Evolutionary conservation across 169 alveolate genomes (phyloP).

Genomic region (Cryptosporidium bovis): DNA sequence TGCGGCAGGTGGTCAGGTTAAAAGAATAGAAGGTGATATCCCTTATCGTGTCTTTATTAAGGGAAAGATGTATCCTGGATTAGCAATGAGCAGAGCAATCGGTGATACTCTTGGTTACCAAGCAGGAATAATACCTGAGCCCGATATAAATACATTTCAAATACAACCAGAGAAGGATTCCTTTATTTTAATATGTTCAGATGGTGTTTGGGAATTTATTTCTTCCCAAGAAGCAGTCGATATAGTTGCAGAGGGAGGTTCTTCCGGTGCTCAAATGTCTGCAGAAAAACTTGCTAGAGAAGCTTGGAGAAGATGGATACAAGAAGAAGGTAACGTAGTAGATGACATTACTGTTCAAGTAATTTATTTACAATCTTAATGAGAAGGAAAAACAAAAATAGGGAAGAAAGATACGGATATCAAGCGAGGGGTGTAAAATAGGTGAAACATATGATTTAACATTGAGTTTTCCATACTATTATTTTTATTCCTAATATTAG

Average conservation of each 20-base stretch:
- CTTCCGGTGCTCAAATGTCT: conserved; percentile 78
- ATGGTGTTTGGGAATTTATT: conserved; percentile 90
- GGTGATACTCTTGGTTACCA: conserved; percentile 90
- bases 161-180: conserved; percentile 79
- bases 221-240: conserved; percentile 85
- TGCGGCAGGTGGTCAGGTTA: conserved; percentile 88
- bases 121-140: conserved; percentile 89
- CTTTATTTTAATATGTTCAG: conserved; percentile 84
- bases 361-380: conserved; percentile 72
- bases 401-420: too few relatives aligned
- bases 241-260: conserved; percentile 80
- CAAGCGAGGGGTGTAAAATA: too few relatives aligned
- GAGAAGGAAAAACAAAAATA: too few relatives aligned
- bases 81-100: conserved; percentile 91
- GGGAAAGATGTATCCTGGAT: conserved; percentile 86
- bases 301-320: conserved; percentile 89
- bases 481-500: too few relatives aligned
- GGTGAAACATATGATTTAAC: too few relatives aligned
- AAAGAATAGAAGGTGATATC: conserved; percentile 83
- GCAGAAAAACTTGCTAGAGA: conserved; percentile 87
- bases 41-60: conserved; percentile 88
- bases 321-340: conserved; percentile 88
- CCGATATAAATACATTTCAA: conserved; percentile 76
- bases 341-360: conserved; percentile 87
- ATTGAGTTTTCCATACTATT: too few relatives aligned